Percentiles rank a stretch among this genome's conserved stretches.
These are phyloP conservation scores for Exutisphaerella laricina DNA, from an alignment of 2,329 filamentous ascomycete genomes.

Conservation along the genomic window DNA sequence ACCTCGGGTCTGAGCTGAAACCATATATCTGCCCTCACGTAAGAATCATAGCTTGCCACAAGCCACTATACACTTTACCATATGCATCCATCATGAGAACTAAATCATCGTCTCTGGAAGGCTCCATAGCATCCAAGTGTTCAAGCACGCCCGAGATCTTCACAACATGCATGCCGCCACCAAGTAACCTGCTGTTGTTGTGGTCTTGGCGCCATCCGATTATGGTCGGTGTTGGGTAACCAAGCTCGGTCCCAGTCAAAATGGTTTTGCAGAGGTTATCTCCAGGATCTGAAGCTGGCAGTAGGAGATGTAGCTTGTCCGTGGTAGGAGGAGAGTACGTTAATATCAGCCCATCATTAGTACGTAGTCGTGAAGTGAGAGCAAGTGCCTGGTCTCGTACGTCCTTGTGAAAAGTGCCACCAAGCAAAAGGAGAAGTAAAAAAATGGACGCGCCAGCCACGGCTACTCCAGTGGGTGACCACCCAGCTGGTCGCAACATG, in stretches of 20 bases:
- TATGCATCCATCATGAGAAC: conserved; percentile 26
- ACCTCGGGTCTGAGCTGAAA: conserved; percentile 24
- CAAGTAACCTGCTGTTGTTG: conserved; percentile 11
- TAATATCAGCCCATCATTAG: not conserved
- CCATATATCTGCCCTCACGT: conserved; percentile 28
- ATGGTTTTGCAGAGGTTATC: conserved; percentile 22
- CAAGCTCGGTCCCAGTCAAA: conserved; percentile 16
- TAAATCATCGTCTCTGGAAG: conserved; percentile 20
- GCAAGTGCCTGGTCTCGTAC: not conserved
- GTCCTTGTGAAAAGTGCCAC: not conserved
- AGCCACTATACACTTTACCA: conserved; percentile 9
- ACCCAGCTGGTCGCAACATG: not conserved
- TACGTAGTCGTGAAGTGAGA: not conserved
- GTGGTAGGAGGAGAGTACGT: not conserved
- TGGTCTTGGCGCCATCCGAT: conserved; percentile 20
- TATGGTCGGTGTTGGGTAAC: conserved; percentile 20
- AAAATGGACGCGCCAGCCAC: not conserved
- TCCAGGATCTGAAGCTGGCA: conserved; percentile 17
- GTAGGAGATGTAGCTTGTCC: conserved; percentile 18
- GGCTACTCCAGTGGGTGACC: not conserved
- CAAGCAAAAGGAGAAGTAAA: not conserved
- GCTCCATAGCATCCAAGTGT: conserved; percentile 13
- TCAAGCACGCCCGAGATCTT: conserved; percentile 21
- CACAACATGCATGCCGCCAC: conserved; percentile 22
- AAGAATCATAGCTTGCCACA: too few relatives aligned